Evolutionary conservation across 345 rosid species (phyloP), one percentile per base, ranked within the genome.

Genomic region (Aquilaria sinensis): DNA sequence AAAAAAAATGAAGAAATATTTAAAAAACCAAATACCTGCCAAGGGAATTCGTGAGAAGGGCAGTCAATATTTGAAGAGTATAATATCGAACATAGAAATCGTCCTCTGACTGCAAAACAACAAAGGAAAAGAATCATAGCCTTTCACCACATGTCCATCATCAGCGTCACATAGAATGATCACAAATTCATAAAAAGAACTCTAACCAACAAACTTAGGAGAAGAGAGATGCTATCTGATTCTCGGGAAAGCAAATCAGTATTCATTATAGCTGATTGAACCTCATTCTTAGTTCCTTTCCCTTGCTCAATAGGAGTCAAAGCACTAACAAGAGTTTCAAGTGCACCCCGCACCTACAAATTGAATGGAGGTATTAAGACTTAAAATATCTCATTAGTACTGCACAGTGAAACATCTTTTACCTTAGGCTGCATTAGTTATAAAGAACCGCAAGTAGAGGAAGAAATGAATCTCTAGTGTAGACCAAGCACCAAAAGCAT

Each of bases 81-180:
- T 91, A 87, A 75, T 95, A 95, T 61, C 99, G 84, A 51, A 95
- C 79, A 73, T 91, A 95, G 72, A 91, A 95, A 73, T 95, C 99
- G 70, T 91, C 97, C 82, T 95, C 97, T 48, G 89, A 79, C 99
- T 95, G 82, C 67, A 72, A 75, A 74, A 53, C 32, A 64, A 47
- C 34, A 60, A 57, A 52, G 30, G 7, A 54, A 11, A 45, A 54
- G 23, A 52, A 4, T 56, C 62, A 50, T 31, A 51, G 31, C 58
- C 3, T 6, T 30, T 56, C 16, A 37, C 29, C 45, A 58, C 51
- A 47, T 16, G 43, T 60, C 57, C 46, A 31, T 54, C 31, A 43
- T 53, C n/a, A 46, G 16, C 15, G 57, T 33, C 10, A 50, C 49
- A 57, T 45, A 58, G 50, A 37, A 50, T 13, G 53, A 15, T 47